These are phyloP conservation scores for Pyrenopolyporus hunteri DNA, from an alignment of 495 filamentous ascomycete species.

Conservation along the genomic window DNA sequence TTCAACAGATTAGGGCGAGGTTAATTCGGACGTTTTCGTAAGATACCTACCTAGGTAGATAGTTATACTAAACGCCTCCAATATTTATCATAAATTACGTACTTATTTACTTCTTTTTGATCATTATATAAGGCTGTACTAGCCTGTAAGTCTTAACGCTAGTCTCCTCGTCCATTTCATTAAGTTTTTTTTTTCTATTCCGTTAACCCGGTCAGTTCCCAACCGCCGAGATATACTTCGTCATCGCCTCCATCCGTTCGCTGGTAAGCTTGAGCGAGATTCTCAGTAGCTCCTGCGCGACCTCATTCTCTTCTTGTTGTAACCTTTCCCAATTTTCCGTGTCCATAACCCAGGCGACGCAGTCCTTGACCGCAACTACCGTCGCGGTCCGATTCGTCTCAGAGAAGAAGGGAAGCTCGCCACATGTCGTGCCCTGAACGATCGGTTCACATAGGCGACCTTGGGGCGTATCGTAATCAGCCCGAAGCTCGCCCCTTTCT, in stretches of 20 bases:
- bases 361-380: conserved; percentile 79
- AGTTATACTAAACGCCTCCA: too few species aligned
- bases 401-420: conserved; percentile 94
- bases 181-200: too few species aligned
- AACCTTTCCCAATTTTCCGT: conserved; percentile 70
- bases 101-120: too few species aligned
- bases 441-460: conserved; percentile 89
- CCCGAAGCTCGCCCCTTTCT: conserved; percentile 84
- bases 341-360: conserved; percentile 81
- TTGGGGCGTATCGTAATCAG: conserved; percentile 88
- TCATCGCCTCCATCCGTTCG: conserved; percentile 90
- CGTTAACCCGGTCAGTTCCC: conserved; percentile 29
- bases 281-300: conserved; percentile 82
- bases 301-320: conserved; percentile 70
- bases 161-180: background rate
- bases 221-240: conserved; percentile 55
- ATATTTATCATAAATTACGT: too few species aligned
- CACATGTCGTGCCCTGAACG: conserved; percentile 92
- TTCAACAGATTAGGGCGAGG: too few species aligned
- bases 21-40: too few species aligned
- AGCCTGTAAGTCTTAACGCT: background rate
- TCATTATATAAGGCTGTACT: too few species aligned
- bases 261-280: conserved; percentile 85
- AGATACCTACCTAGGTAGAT: too few species aligned
- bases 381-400: conserved; percentile 86